phyloP scores from a whole-genome alignment of 2,329 filamentous ascomycete species.

The Bimuria novae-zelandiae region DNA sequence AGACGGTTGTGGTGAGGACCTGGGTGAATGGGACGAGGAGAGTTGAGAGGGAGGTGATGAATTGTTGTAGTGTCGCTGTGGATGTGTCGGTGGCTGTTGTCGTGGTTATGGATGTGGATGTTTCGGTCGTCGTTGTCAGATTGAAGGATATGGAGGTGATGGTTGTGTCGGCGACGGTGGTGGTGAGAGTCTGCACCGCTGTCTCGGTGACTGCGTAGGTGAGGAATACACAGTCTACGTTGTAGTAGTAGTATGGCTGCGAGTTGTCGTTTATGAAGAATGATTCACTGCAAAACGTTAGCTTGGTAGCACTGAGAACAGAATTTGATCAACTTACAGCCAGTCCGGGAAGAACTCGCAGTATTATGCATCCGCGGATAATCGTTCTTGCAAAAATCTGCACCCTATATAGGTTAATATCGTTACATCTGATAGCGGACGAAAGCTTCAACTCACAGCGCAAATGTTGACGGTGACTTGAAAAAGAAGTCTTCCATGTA shows the following conservation, averaged over 20 bases:
- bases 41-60: neutral
- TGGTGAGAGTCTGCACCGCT: neutral
- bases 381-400: slow-evolving; percentile 25
- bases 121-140: neutral
- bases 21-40: neutral
- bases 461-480: slow-evolving; percentile 20
- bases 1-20: neutral
- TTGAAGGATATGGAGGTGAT: neutral
- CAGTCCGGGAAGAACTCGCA: slow-evolving; percentile 28
- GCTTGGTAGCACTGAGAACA: neutral
- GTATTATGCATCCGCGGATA: slow-evolving; percentile 21
- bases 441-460: slow-evolving; percentile 26
- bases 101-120: neutral
- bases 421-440: too few species aligned
- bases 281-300: slow-evolving; percentile 10
- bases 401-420: slow-evolving; percentile 16
- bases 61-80: neutral
- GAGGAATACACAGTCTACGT: slow-evolving; percentile 22
- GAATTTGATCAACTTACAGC: slow-evolving; percentile 18
- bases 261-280: slow-evolving; percentile 17
- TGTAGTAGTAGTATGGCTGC: slow-evolving; percentile 25
- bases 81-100: neutral
- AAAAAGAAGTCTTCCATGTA: slow-evolving; percentile 35
- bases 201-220: slow-evolving; percentile 9
- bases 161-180: neutral